Evolutionary conservation across 106 monocot genomes (phyloP).

Genomic region (Allium fistulosum): DNA sequence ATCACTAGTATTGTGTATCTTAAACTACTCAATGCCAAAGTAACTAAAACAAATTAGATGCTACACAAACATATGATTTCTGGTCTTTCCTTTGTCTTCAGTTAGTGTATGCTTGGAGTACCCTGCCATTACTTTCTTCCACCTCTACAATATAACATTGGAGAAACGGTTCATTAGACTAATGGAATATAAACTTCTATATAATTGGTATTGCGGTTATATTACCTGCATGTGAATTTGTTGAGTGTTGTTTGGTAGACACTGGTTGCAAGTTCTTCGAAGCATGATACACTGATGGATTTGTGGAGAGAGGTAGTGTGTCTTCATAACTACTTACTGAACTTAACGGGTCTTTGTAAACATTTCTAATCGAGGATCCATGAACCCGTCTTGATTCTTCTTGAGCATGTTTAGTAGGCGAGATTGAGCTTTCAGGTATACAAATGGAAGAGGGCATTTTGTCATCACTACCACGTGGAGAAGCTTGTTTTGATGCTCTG

Average conservation of each 20-base stretch:
- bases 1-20: too few relatives aligned
- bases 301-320: background rate
- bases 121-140: constrained; percentile 15
- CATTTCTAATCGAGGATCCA: background rate
- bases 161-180: background rate
- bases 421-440: background rate
- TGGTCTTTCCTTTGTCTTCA: background rate
- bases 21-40: too few relatives aligned
- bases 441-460: background rate
- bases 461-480: background rate
- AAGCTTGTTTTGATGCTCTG: background rate
- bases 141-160: constrained; percentile 10
- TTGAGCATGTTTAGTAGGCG: background rate
- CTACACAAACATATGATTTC: background rate
- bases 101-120: constrained; percentile 11
- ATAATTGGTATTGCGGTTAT: background rate
- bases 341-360: background rate
- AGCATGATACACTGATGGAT: background rate
- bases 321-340: background rate
- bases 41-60: too few relatives aligned
- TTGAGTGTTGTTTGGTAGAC: background rate
- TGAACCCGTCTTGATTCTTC: background rate
- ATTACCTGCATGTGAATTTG: constrained; percentile 1
- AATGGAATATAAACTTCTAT: background rate
- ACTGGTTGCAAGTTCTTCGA: background rate